Percentiles rank a stretch among this genome's conserved stretches.
phyloP scores from a whole-genome alignment of 495 filamentous ascomycete genomes.

The Geopyxis carbonaria region DNA sequence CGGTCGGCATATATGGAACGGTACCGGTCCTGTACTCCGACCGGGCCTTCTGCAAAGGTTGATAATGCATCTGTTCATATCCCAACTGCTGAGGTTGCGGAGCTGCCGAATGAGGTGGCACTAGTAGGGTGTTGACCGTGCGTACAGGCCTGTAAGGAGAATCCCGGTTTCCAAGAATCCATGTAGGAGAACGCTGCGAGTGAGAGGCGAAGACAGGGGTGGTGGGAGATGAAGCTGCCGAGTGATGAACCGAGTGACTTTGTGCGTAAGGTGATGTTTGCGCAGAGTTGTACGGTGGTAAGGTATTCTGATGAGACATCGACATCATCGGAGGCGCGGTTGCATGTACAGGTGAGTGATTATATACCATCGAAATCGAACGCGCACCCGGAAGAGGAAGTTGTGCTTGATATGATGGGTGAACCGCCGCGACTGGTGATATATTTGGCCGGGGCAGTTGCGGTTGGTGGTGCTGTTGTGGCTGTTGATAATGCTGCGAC shows the following conservation, averaged over 20 bases:
- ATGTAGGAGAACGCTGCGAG: slow-evolving; percentile 36
- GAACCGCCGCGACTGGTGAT: too few relatives aligned
- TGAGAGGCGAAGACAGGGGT: slow-evolving; percentile 26
- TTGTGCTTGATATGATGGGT: too few relatives aligned
- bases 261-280: slow-evolving; percentile 27
- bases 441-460: slow-evolving; percentile 24
- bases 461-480: slow-evolving; percentile 25
- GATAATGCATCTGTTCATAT: slow-evolving; percentile 87
- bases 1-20: slow-evolving; percentile 48
- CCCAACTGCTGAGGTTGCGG: slow-evolving; percentile 54
- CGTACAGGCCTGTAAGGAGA: slow-evolving; percentile 90
- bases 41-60: slow-evolving; percentile 59
- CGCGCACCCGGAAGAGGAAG: slow-evolving; percentile 35
- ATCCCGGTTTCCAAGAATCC: slow-evolving; percentile 33
- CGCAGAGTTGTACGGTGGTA: slow-evolving; percentile 25
- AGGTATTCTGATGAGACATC: too few relatives aligned
- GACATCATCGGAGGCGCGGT: slow-evolving; percentile 25
- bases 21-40: slow-evolving; percentile 65
- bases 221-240: slow-evolving; percentile 31
- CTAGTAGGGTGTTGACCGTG: slow-evolving; percentile 70
- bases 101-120: slow-evolving; percentile 67
- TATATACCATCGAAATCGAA: slow-evolving; percentile 47
- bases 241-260: slow-evolving; percentile 39
- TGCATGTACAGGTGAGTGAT: slow-evolving; percentile 33
- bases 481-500: slow-evolving; percentile 24